These are phyloP conservation scores for Alternaria angustiovoidea DNA, from an alignment of 2,329 filamentous ascomycete genomes.

Conservation along the genomic window DNA sequence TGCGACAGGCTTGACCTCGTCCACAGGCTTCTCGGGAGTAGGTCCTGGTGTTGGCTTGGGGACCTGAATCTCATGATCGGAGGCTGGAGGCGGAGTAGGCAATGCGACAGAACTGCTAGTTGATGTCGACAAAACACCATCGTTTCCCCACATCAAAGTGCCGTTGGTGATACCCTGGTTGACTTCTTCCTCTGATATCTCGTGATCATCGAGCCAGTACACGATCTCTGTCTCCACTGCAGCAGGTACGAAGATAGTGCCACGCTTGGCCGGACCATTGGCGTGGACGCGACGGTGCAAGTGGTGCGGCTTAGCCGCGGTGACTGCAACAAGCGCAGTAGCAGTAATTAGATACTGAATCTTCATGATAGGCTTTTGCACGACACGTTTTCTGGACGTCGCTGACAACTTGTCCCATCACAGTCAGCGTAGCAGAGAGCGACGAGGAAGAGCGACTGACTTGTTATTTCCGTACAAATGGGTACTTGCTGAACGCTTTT, in stretches of 20 bases:
- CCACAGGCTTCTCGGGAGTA: background rate
- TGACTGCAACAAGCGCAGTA: constrained; percentile 56
- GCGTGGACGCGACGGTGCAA: constrained; percentile 63
- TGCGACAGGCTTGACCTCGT: background rate
- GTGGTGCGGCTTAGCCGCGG: constrained; percentile 66
- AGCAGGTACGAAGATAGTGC: constrained; percentile 59
- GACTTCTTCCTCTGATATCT: constrained; percentile 70
- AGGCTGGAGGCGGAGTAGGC: constrained; percentile 28
- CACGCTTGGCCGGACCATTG: constrained; percentile 55
- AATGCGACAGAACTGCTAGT: constrained; percentile 17
- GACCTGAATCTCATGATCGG: constrained; percentile 11
- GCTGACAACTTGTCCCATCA: constrained; percentile 7
- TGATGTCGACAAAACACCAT: constrained; percentile 59
- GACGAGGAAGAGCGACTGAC: constrained; percentile 10
- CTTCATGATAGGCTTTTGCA: constrained; percentile 43
- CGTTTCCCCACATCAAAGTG: constrained; percentile 68
- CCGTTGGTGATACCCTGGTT: constrained; percentile 75
- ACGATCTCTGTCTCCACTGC: constrained; percentile 70
- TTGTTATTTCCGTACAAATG: constrained; percentile 9
- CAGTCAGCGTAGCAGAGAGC: constrained; percentile 14
- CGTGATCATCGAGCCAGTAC: constrained; percentile 74
- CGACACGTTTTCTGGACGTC: background rate
- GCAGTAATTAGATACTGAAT: constrained; percentile 45
- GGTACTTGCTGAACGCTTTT: background rate
- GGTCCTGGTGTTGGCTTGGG: constrained; percentile 10